phyloP scores from a whole-genome alignment of 2,329 filamentous ascomycete genomes.

The Laburnicola sp. region DNA sequence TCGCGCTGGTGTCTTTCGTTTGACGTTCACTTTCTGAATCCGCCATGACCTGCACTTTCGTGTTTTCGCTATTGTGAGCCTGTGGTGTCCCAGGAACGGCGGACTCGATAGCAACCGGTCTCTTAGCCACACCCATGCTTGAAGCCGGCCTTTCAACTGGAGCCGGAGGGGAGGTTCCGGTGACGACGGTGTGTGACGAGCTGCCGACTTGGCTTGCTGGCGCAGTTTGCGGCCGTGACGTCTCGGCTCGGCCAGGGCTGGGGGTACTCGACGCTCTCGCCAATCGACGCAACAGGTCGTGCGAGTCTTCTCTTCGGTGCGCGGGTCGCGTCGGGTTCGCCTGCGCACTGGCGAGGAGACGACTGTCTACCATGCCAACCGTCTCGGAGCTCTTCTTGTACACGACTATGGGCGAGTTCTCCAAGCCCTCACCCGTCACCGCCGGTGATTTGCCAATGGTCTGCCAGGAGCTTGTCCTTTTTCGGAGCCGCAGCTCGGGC shows the following conservation, averaged over 20 bases:
- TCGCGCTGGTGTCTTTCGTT: constrained; percentile 25
- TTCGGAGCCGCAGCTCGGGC: constrained; percentile 22
- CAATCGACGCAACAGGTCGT: constrained; percentile 51
- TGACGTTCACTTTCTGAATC: constrained; percentile 9
- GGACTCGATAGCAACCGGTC: not conserved
- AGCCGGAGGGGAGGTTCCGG: constrained; percentile 1
- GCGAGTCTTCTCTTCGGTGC: constrained; percentile 49
- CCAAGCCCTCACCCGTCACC: constrained; percentile 27
- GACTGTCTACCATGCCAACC: constrained; percentile 34
- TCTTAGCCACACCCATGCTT: constrained; percentile 3
- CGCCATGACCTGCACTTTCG: constrained; percentile 8
- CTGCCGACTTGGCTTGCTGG: constrained; percentile 18
- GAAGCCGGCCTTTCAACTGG: constrained; percentile 1
- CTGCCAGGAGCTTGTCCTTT: constrained; percentile 36
- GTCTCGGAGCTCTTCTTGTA: constrained; percentile 42
- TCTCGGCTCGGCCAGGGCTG: constrained; percentile 41
- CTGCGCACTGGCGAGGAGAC: constrained; percentile 27
- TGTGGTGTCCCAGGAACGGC: not conserved
- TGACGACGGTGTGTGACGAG: constrained; percentile 18
- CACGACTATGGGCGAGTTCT: constrained; percentile 39
- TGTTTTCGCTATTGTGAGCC: constrained; percentile 8
- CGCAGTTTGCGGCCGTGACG: constrained; percentile 28
- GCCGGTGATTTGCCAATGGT: constrained; percentile 34
- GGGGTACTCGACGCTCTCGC: constrained; percentile 54
- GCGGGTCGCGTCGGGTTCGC: constrained; percentile 30